Percentiles rank a stretch among this genome's conserved stretches.
These are phyloP conservation scores for Trametes polyzona DNA, from an alignment of 1,284 basidiomycete genomes.

Conservation along the genomic window DNA sequence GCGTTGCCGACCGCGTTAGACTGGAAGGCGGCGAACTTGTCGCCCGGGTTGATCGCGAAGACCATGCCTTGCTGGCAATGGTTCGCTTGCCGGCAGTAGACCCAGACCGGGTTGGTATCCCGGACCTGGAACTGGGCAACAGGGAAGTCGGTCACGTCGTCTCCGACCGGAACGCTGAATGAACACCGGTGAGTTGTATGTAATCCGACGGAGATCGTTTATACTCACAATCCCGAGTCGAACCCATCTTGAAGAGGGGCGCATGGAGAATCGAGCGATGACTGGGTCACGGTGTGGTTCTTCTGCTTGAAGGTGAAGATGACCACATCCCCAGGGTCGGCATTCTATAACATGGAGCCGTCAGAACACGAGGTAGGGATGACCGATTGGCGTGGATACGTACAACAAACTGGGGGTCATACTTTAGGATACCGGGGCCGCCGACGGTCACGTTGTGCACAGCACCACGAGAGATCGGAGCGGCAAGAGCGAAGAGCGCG, in stretches of 20 bases:
- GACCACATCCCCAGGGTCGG: slow-evolving; percentile 52
- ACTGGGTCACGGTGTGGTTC: slow-evolving; percentile 69
- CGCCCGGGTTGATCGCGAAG: slow-evolving; percentile 63
- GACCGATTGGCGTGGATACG: slow-evolving; percentile 29
- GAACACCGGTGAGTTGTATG: neutral
- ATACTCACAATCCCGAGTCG: slow-evolving; percentile 60
- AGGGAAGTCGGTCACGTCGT: slow-evolving; percentile 48
- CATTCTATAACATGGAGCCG: slow-evolving; percentile 41
- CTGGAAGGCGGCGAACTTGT: slow-evolving; percentile 56
- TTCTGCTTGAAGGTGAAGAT: slow-evolving; percentile 59
- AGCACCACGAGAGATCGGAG: slow-evolving; percentile 37
- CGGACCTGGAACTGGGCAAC: slow-evolving; percentile 47
- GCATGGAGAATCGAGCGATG: slow-evolving; percentile 57
- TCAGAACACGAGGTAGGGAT: neutral
- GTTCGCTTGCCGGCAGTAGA: slow-evolving; percentile 50
- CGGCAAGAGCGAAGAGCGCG: slow-evolving; percentile 32
- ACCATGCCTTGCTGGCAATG: slow-evolving; percentile 65
- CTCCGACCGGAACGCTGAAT: slow-evolving; percentile 53
- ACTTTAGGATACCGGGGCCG: slow-evolving; percentile 49
- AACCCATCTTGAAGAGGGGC: slow-evolving; percentile 47
- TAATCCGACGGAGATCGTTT: neutral
- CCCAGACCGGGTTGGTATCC: slow-evolving; percentile 60
- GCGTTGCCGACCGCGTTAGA: slow-evolving; percentile 47
- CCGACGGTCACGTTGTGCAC: slow-evolving; percentile 56
- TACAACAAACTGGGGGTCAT: slow-evolving; percentile 50